phyloP scores from a whole-genome alignment of 1,284 basidiomycete genomes.

The Rhodotorula sp. region DNA sequence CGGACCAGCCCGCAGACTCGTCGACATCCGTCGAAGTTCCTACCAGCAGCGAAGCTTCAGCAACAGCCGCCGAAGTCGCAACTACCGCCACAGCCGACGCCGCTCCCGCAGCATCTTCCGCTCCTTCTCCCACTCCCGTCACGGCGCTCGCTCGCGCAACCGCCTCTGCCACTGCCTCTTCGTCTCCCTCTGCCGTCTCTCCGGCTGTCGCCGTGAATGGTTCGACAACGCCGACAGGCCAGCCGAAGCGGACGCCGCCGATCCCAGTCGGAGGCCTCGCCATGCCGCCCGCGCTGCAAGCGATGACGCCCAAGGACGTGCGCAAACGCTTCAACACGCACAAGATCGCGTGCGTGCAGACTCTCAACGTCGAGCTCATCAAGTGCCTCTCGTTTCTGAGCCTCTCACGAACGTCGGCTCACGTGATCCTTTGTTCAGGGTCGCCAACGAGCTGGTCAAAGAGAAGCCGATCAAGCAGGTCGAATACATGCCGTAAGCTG shows the following conservation, averaged over 20 bases:
- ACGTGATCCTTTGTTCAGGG: neutral
- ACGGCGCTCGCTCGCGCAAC: neutral
- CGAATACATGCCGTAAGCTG: constrained; percentile 22
- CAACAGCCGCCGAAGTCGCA: neutral
- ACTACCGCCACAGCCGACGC: neutral
- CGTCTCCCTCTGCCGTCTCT: neutral
- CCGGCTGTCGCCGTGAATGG: neutral
- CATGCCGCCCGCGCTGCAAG: constrained; percentile 20
- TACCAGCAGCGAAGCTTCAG: neutral
- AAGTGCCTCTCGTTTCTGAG: constrained; percentile 8
- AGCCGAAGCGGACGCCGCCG: constrained; percentile 9
- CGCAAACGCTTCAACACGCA: constrained; percentile 31
- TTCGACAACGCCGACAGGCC: neutral
- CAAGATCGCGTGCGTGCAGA: constrained; percentile 28
- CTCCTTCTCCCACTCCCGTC: neutral
- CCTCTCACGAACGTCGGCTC: neutral
- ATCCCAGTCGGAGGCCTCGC: neutral
- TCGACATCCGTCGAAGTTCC: neutral
- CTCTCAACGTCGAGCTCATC: constrained; percentile 33
- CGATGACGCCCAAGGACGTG: constrained; percentile 33
- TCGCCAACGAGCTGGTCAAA: constrained; percentile 29
- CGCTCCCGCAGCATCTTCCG: neutral
- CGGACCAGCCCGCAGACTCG: neutral
- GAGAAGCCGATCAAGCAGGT: constrained; percentile 12
- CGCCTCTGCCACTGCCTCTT: neutral